A percentile compares a stretch with the other conserved stretches of the same genome.
These are phyloP conservation scores for Talaromyces piceae DNA, from an alignment of 2,329 filamentous ascomycete genomes.

Conservation along the genomic window DNA sequence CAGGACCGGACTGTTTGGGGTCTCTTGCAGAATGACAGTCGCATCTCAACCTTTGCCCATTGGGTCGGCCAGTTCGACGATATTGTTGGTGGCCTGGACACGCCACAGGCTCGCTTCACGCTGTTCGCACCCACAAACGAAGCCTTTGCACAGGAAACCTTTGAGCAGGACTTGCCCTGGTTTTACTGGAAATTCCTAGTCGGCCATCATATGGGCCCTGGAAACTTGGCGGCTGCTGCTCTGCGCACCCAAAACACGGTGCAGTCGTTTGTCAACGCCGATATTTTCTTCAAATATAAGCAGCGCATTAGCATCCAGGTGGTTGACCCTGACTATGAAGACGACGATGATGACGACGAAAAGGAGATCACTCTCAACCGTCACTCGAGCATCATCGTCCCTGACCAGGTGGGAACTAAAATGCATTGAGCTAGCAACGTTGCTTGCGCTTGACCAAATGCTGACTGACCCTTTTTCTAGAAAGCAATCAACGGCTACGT, in stretches of 20 bases:
- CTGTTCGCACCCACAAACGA: conserved; percentile 69
- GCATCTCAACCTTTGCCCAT: conserved; percentile 67
- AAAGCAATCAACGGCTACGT: conserved; percentile 70
- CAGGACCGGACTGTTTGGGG: neutral
- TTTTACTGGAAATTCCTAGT: conserved; percentile 60
- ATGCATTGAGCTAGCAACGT: neutral
- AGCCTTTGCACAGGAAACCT: conserved; percentile 57
- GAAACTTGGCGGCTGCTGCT: conserved; percentile 57
- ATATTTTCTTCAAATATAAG: conserved; percentile 53
- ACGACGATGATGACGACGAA: conserved; percentile 42
- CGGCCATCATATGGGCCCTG: conserved; percentile 64
- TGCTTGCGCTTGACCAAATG: too few species aligned
- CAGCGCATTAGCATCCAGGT: conserved; percentile 61
- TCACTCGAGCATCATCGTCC: conserved; percentile 60
- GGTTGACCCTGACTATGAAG: neutral
- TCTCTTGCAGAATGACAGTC: conserved; percentile 39
- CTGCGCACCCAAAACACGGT: conserved; percentile 64
- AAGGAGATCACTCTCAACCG: conserved; percentile 68
- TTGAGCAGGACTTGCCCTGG: conserved; percentile 48
- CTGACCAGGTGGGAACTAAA: conserved; percentile 53
- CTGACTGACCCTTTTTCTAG: conserved; percentile 33
- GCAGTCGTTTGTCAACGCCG: conserved; percentile 56
- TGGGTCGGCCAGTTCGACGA: conserved; percentile 64
- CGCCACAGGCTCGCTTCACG: conserved; percentile 58
- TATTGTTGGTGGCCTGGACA: conserved; percentile 66